Base-by-base conservation (phyloP, 73 alveolate species). In the Paramecium tetraurelia region DNA sequence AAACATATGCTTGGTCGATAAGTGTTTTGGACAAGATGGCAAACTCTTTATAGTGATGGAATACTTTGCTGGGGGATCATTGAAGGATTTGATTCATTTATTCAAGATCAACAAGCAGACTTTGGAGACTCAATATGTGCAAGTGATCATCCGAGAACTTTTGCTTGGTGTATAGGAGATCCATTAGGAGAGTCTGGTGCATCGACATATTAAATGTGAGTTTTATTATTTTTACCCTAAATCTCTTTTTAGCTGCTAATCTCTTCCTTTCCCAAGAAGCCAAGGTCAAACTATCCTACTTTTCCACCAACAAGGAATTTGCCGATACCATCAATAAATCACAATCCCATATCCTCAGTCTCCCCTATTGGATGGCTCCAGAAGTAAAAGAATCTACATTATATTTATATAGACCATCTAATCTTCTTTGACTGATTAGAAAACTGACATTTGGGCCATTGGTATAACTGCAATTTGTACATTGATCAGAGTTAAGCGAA, bases 301-400 rank as follows among this genome's bases (percentile, higher is more conserved):
- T 80, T 46, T 80, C 90, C 27, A 80, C 72, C 20, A 46, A 80
- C 46, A 80, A 80, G 35, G 72, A 40, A 46, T 80, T 80, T 46
- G 46, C 75, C 7, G 90, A 80, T 63, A 80, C 90, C 43, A 80
- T 80, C 9, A 80, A 80, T 44, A 80, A 80, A 35, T 80, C 90
- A 9, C 35, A 80, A 22, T 31, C 63, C 14, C 75, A 80, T 24
- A 80, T 80, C 9, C 50, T 80, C 8, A 80, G 90, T 48, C 90
- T 80, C n/a, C 90, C 90, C 22, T 80, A 80, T 46, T 80, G 90
- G 90, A 41, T 80, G 75, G 90, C 90, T 80, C 90, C 90, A 14
- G 90, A 80, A 24, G 87, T 75, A 75, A 18, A 18, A 3, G 14
- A 40, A 18, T 33, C n/a, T 1, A 3, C n/a, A 9, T 29, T 8